These are phyloP conservation scores for Neofusicoccum umdonicola DNA, from an alignment of 2,329 filamentous ascomycete species.

Conservation along the genomic window DNA sequence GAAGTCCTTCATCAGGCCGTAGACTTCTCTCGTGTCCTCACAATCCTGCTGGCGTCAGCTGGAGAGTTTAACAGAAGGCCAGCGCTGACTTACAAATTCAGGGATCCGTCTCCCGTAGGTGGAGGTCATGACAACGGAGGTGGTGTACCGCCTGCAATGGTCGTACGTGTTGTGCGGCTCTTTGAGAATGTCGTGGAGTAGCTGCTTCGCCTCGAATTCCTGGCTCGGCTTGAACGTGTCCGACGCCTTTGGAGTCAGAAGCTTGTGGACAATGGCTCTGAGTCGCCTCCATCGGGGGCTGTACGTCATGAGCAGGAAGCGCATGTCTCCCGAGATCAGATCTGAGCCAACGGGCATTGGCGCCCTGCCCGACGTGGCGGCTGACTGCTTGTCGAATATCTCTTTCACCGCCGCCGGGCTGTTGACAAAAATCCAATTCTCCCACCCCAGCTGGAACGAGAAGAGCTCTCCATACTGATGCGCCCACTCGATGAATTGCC, in stretches of 20 bases:
- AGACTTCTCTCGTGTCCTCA: slow-evolving; percentile 32
- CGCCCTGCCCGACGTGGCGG: slow-evolving; percentile 34
- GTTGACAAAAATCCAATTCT: slow-evolving; percentile 48
- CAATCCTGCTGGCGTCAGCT: slow-evolving; percentile 25
- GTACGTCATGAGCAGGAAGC: slow-evolving; percentile 45
- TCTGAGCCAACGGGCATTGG: slow-evolving; percentile 42
- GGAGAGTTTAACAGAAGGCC: too few relatives aligned
- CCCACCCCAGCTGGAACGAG: slow-evolving; percentile 44
- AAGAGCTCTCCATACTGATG: slow-evolving; percentile 46
- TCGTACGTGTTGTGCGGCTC: slow-evolving; percentile 23
- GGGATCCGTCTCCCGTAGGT: slow-evolving; percentile 35
- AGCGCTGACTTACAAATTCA: slow-evolving; percentile 27
- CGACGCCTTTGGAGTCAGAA: slow-evolving; percentile 38
- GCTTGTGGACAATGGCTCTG: slow-evolving; percentile 38
- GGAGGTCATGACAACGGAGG: slow-evolving; percentile 37
- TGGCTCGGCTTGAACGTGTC: slow-evolving; percentile 44
- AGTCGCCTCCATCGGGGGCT: slow-evolving; percentile 40
- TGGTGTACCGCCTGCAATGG: slow-evolving; percentile 28
- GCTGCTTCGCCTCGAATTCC: slow-evolving; percentile 46
- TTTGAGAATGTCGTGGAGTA: slow-evolving; percentile 43
- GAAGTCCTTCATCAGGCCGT: slow-evolving; percentile 36
- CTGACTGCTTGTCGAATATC: slow-evolving; percentile 43
- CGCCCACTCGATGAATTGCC: slow-evolving; percentile 38
- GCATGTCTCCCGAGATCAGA: slow-evolving; percentile 39
- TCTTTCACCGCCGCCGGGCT: slow-evolving; percentile 45